Base-by-base conservation (phyloP, 2,329 filamentous ascomycete genomes). In the Niveomyces coronatus region DNA sequence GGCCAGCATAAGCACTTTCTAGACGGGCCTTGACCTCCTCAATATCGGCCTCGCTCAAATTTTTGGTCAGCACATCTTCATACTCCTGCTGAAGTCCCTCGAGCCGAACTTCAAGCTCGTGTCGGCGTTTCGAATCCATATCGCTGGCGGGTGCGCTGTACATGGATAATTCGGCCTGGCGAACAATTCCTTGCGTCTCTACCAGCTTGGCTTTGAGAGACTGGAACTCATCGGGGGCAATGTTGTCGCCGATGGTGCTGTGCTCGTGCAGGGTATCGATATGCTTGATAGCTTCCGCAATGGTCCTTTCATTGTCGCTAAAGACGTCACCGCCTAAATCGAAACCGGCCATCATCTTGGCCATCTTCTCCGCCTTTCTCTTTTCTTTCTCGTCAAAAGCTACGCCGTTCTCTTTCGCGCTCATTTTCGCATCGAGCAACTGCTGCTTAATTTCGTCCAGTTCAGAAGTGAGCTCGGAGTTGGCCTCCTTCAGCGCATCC, bases 291-390 rank as follows among this genome's bases (percentile, higher is more conserved):
- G 87, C 81, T 45, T 83, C 78, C 43, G 84, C 78, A 42, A 98
- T 85, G 35, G 78, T 80, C 46, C 81, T 76, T 60, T 98, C 91
- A 50, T 94, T 94, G 42, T 91, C 84, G 49, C 87, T 94, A 58
- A 96, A 94, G 22, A 93, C 80, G 41, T 95, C 88, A 34, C 83
- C 82, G 31, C 87, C 89, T 23, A 98, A 75, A 53, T 98, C 89
- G 52, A 98, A 96, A 4, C 89, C 87, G 42, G 91, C 91, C 89
- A 98, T 95, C 91, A 98, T 98, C 72, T 95, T 85, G 30, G 91
- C 91, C 91, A 98, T 98, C 64, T 93, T 91, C 65, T 98, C 91
- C 1, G 88, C 86, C 72, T 98, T 98, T 67, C 87, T 88, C 70
- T 87, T 89, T 64, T 96, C 93, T 71, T 98, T 98, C 63, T 96